Base-by-base conservation (phyloP, 139 green algal species). In the Haematococcus lacustris region DNA sequence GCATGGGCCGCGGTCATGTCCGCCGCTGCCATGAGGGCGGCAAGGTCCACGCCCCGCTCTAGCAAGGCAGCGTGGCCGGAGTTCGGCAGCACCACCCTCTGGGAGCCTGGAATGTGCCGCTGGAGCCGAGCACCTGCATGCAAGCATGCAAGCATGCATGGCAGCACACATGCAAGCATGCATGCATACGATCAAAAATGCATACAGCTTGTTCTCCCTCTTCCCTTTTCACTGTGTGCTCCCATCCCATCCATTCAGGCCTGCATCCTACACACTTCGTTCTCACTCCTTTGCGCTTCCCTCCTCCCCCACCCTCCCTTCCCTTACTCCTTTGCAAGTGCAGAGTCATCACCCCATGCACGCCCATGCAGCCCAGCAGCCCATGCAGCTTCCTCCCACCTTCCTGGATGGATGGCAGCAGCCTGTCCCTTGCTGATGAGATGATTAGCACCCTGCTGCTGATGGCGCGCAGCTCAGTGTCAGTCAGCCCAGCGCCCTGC, bases 41-140 rank as follows among this genome's bases (percentile, higher is more conserved):
- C 66, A 7, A 90, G 57, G 71, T 80, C 53, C 7, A 90, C 17
- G 28, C 62, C 76, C 0, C 65, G 50, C 81, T 93, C 88, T n/a
- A 93, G 76, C 17, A 93, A 69, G 1, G 88, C 82, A 0, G 86
- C 84, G 71, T 93, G 88, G 23, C 88, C 86, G 43, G 68, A 83
- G 76, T 90, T 76, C 9, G 88, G 81, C 68, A 93, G 76, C 1
- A 91, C 79, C 5, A 82, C 50, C 3, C 84, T 71, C 17, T 47
- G 65, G 2, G 79, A 71, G 61, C 69, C 33, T 13, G 84, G 84
- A 13, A 93, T 70, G 23, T 83, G 33, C 3, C 75, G 38, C 51
- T 77, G 50, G 68, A 93, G 81, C 4, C 88, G 76, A 3, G 75
- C 80, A 28, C 83, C 81, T 83, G 83, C 70, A 68, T 39, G 51